Conservation (phyloP, 345 rosid species). For the Passiflora organensis region DNA sequence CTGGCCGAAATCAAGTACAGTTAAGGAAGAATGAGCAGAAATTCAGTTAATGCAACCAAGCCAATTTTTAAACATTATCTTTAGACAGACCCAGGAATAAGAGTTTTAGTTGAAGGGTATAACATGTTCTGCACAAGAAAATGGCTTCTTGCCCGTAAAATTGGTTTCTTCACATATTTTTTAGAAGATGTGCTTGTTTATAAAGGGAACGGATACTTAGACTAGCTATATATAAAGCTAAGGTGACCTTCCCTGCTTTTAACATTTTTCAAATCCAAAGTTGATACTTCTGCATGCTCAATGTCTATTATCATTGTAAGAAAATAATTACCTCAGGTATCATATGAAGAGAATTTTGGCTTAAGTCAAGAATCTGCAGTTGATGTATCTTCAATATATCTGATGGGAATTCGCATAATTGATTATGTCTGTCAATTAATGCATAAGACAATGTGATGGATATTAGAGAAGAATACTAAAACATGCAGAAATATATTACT, state of each 20-base stretch:
- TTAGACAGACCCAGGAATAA: too few species aligned
- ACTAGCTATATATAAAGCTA: too few species aligned
- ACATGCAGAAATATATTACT: background rate
- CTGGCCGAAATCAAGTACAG: conserved; percentile 1
- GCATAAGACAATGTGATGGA: conserved; percentile 9
- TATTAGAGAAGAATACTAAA: background rate
- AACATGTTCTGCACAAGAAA: too few species aligned
- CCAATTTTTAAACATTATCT: too few species aligned
- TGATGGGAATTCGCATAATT: conserved; percentile 56
- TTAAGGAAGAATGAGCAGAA: background rate
- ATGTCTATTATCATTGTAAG: too few species aligned
- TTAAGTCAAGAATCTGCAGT: conserved; percentile 64
- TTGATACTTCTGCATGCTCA: background rate
- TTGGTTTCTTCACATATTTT: too few species aligned
- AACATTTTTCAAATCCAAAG: background rate
- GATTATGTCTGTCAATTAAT: conserved; percentile 53
- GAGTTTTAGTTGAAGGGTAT: too few species aligned
- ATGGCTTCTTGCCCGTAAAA: too few species aligned
- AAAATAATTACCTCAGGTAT: conserved; percentile 54
- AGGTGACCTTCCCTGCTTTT: too few species aligned
- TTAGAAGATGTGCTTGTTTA: too few species aligned
- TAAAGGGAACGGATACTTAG: too few species aligned
- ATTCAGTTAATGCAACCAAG: too few species aligned
- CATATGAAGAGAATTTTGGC: conserved; percentile 68
- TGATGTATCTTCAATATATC: conserved; percentile 56